Conservation (phyloP, 768 basidiomycete species). For the Crassisporium funariophilum region DNA sequence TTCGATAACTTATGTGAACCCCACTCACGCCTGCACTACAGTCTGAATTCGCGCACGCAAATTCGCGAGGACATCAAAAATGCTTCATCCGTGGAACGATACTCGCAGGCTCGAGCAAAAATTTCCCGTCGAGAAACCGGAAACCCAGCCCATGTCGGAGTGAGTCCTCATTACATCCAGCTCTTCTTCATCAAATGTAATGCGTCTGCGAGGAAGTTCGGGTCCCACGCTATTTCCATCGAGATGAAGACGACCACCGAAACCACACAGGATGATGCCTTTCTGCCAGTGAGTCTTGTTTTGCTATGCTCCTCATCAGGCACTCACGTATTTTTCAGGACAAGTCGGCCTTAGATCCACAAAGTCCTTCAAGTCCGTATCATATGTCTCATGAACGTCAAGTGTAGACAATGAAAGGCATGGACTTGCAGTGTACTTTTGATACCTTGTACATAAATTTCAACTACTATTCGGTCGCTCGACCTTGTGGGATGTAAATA, state of each 20-base stretch:
- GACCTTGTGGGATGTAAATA: too few relatives aligned
- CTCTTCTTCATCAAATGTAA: background rate
- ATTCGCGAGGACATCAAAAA: background rate
- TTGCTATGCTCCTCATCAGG: too few relatives aligned
- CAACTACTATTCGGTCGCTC: too few relatives aligned
- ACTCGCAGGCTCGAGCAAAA: background rate
- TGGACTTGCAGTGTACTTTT: too few relatives aligned
- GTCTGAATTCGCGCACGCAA: background rate
- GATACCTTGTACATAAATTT: too few relatives aligned
- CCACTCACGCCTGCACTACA: background rate
- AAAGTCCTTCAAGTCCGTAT: too few relatives aligned
- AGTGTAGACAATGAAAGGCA: too few relatives aligned
- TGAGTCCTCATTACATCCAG: background rate
- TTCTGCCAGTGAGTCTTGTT: too few relatives aligned
- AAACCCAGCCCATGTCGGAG: background rate
- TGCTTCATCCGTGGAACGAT: background rate
- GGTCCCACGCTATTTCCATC: background rate
- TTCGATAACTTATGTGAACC: background rate
- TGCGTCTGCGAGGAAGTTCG: background rate
- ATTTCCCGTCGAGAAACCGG: background rate
- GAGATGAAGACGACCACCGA: constrained; percentile 3
- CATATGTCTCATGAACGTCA: too few relatives aligned
- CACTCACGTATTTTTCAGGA: background rate
- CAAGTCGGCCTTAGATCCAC: too few relatives aligned
- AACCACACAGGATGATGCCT: background rate